Conservation (phyloP, 164 flowering plant species). For the Nelumbo lutea region DNA sequence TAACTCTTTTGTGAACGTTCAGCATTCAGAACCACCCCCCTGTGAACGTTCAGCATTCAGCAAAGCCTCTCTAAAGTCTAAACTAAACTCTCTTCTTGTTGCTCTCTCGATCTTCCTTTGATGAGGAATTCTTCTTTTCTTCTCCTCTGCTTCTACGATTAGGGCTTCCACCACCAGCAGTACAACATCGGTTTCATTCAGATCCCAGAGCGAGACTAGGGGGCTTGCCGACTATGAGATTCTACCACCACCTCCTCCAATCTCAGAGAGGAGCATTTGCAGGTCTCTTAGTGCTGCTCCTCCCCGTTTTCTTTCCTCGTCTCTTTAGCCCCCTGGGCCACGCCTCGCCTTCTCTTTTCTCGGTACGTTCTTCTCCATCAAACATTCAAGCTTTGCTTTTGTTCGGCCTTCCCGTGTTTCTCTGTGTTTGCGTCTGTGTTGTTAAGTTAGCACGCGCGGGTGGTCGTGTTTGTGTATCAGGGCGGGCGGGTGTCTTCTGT, state of each 20-base stretch:
- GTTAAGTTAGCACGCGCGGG: too few relatives aligned
- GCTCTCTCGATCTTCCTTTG: background rate
- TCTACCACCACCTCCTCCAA: background rate
- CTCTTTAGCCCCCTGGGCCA: constrained; percentile 48
- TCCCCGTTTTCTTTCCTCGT: constrained; percentile 42
- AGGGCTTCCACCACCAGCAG: background rate
- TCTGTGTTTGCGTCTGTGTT: background rate
- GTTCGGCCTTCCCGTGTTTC: background rate
- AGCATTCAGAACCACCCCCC: too few relatives aligned
- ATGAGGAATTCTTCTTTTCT: background rate
- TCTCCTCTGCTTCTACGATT: background rate
- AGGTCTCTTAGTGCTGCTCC: constrained; percentile 39
- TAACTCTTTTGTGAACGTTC: too few relatives aligned
- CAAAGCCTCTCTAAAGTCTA: too few relatives aligned
- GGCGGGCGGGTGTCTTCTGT: too few relatives aligned
- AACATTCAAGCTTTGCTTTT: too few relatives aligned
- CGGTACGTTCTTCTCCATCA: constrained; percentile 34
- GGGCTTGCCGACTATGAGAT: background rate
- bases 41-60: too few relatives aligned
- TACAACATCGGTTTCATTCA: background rate
- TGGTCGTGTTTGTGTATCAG: too few relatives aligned
- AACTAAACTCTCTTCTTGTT: too few relatives aligned
- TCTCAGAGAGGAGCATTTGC: constrained; percentile 34
- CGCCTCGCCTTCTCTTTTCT: constrained; percentile 58
- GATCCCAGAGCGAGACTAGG: background rate